Evolutionary conservation across 768 basidiomycete species (phyloP), one percentile per base, ranked within the genome.

Genomic region (Hygrocybe coccinea): DNA sequence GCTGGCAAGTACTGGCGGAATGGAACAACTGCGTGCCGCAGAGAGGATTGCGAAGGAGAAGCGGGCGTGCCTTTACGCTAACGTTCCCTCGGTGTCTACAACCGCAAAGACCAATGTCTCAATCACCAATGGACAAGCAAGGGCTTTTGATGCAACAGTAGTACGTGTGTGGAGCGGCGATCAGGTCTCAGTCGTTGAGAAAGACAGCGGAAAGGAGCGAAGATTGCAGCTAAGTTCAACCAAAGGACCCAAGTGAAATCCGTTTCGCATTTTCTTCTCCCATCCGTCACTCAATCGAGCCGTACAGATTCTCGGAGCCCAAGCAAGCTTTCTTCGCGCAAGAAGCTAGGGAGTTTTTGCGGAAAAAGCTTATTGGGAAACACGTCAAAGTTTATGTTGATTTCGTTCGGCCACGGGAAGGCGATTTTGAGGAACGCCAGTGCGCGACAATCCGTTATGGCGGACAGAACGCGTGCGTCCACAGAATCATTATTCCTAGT

Each of bases 351-450:
- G 95, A 99, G 68, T 94, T 94, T 73, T 72, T 98, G 34, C 82
- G 95, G 46, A 95, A 92, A 74, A 87, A 83, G 60, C 76, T 97
- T 19, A 95, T 98, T 58, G 95, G 95, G 39, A 94, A 94, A 72
- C 77, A 81, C 57, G 89, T 92, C 56, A 86, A 82, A 66, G 82
- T 88, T n/a, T 79, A 78, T 21, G 76, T 97, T 41, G 95, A 99
- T 71, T 98, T 97, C 62, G 67, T 95, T 60, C 88, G 93, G 58
- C 92, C 93, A 5, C 81, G 82, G 35, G 94, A 97, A 59, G 95
- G 95, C 39, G 94, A 95, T 56, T 97, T 82, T 61, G 95, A 95
- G 50, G 92, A 94, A 67, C 84, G 93, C 43, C 91, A 97, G 70
- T 93, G 90, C 64, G 92, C 85, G 1, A 95, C 95, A 2, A 74